These are phyloP conservation scores for Agaricales sp. DNA, from an alignment of 1,284 basidiomycete species.

Conservation along the genomic window DNA sequence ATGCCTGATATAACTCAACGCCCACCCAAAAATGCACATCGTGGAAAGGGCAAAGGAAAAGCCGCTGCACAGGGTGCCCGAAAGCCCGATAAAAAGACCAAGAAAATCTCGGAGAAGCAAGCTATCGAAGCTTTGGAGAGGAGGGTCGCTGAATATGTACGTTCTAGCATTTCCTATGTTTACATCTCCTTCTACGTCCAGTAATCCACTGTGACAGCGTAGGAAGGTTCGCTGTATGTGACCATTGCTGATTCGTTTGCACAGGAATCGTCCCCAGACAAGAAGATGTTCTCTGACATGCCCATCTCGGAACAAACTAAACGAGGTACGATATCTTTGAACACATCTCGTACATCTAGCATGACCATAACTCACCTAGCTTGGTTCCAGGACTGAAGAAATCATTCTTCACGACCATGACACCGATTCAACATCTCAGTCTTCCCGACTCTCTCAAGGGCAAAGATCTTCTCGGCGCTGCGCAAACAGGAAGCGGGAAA, in stretches of 20 bases:
- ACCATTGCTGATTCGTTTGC: too few species aligned
- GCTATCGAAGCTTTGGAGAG: not conserved
- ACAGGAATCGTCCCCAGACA: constrained; percentile 13
- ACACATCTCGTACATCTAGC: not conserved
- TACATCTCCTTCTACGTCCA: not conserved
- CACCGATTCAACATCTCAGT: constrained; percentile 67
- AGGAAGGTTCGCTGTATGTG: too few species aligned
- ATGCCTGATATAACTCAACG: too few species aligned
- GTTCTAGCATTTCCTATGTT: not conserved
- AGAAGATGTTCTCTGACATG: constrained; percentile 52
- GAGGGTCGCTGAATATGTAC: not conserved
- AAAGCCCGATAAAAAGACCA: not conserved
- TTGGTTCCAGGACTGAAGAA: constrained; percentile 67
- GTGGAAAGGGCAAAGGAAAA: not conserved
- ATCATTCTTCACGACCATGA: constrained; percentile 79
- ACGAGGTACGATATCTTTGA: constrained; percentile 36
- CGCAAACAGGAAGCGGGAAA: constrained; percentile 77
- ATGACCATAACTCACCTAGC: not conserved
- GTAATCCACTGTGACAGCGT: too few species aligned
- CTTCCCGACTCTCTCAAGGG: constrained; percentile 57
- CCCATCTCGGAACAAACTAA: constrained; percentile 64
- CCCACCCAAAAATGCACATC: too few species aligned
- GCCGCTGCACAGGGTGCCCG: not conserved
- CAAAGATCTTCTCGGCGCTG: constrained; percentile 68
- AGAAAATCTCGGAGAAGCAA: not conserved